Percentiles rank a stretch among this genome's conserved stretches.
These are phyloP conservation scores for Dalbergia oliveri DNA, from an alignment of 306 rosid species.

Conservation along the genomic window DNA sequence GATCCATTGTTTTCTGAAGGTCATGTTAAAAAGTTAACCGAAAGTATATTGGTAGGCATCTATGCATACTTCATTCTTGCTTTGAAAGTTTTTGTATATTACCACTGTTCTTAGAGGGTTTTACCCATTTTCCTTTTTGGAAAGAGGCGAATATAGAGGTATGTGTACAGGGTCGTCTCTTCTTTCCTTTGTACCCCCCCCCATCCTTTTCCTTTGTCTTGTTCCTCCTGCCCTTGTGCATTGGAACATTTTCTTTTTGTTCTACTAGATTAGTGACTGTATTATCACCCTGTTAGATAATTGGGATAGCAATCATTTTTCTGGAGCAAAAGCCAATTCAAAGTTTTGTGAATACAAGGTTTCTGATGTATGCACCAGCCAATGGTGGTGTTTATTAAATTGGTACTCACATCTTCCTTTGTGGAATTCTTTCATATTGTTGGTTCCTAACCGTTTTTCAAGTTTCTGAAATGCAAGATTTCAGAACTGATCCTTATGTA, in stretches of 20 bases:
- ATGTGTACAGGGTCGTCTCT: conserved; percentile 95
- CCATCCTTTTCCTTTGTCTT: conserved; percentile 30
- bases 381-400: conserved; percentile 48
- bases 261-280: conserved; percentile 82
- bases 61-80: conserved; percentile 52
- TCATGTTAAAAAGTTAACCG: conserved; percentile 58
- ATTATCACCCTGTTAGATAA: conserved; percentile 64
- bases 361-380: conserved; percentile 59
- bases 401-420: conserved; percentile 49
- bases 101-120: conserved; percentile 72
- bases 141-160: conserved; percentile 88
- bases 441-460: conserved; percentile 44
- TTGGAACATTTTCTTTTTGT: conserved; percentile 63
- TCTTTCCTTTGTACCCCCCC: conserved; percentile 51
- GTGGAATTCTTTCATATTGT: conserved; percentile 49
- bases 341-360: conserved; percentile 87
- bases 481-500: conserved; percentile 26
- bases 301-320: conserved; percentile 77
- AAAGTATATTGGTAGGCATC: conserved; percentile 60
- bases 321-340: conserved; percentile 76
- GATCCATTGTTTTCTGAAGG: conserved; percentile 59
- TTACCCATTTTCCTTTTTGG: conserved; percentile 51
- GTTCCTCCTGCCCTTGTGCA: conserved; percentile 57
- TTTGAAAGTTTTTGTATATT: conserved; percentile 77
- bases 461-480: conserved; percentile 52